Evolutionary conservation across 2,329 filamentous ascomycete genomes (phyloP), one percentile per base, ranked within the genome.

Genomic region (Lachnellula hyalina): DNA sequence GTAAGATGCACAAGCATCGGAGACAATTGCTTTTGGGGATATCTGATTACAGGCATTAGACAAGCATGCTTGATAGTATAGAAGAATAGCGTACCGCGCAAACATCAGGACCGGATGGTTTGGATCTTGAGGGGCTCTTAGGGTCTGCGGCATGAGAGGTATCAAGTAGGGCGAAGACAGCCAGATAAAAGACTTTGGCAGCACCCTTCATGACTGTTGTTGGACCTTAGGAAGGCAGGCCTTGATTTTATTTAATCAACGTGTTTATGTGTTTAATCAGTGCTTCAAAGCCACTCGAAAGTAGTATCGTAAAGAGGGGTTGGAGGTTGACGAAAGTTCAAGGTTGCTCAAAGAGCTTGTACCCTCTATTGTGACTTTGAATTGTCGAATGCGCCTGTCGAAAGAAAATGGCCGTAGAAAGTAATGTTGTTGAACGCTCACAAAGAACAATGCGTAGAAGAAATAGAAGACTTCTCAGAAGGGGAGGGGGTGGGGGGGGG

Each of bases 1-100:
- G 73, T 96, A 99, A 53, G 93, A 96, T 59, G 90, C 90, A 75
- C 94, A 97, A 48, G 94, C 91, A 72, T 99, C 94, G 44, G 88
- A 89, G 38, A 99, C 91, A 67, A 94, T 95, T 58, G 90, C 83
- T 63, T 86, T 86, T 17, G 92, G 90, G 42, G 94, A 90, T 65
- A 96, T 89, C 90, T 96, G 77, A 65, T 49, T 52, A 56, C 58
- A 62, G 63, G 59, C 54, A 65, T 67, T 70, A 69, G 67, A 63
- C 57, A 67, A 59, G 51, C 55, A 64, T 63, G 61, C 63, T 64
- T 60, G 53, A 38, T 38, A 62, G 49, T 63, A 61, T 34, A 68
- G 56, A 53, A 67, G 51, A 59, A 65, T 49, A 47, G 62, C 68
- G 59, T 69, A 72, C 68, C 63, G 69, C 70, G 65, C 70, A 72